Conservation (phyloP, 306 rosid genomes). For the Erythrophleum fordii region DNA sequence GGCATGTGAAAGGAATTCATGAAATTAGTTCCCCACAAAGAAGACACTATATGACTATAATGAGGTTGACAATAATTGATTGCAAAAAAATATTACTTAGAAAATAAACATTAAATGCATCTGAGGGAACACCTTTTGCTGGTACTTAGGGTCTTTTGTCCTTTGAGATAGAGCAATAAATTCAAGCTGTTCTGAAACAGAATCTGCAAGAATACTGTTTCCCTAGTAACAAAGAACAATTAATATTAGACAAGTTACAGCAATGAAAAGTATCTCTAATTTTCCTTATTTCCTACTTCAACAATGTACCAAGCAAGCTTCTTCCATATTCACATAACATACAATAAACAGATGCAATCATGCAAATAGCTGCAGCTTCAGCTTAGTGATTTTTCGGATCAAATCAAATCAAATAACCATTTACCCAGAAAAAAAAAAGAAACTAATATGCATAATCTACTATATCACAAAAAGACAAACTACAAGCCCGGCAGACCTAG, state of each 20-base stretch:
- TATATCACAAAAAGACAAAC: not conserved
- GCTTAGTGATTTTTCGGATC: not conserved
- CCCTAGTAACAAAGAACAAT: constrained; percentile 65
- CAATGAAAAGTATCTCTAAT: not conserved
- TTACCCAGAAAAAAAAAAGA: not conserved
- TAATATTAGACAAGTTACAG: constrained; percentile 1
- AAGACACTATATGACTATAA: not conserved
- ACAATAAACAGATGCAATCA: constrained; percentile 27
- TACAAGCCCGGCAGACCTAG: constrained; percentile 13
- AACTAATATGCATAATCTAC: not conserved
- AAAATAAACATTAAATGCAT: constrained; percentile 6
- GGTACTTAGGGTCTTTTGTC: constrained; percentile 88
- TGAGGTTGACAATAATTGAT: constrained; percentile 21
- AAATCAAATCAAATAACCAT: constrained; percentile 3
- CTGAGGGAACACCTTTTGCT: constrained; percentile 59
- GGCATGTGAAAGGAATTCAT: constrained; percentile 16
- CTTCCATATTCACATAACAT: not conserved
- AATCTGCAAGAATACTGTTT: constrained; percentile 87
- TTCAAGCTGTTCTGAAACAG: constrained; percentile 98
- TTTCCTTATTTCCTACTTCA: constrained; percentile 15
- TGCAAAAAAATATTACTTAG: not conserved
- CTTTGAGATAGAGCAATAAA: constrained; percentile 95
- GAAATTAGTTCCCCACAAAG: constrained; percentile 23
- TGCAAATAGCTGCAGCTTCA: constrained; percentile 25
- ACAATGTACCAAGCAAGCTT: not conserved